A percentile compares a stretch with the other conserved stretches of the same genome.
Conservation (phyloP, 75 land plant genomes). For the Selaginella tamariscina region DNA sequence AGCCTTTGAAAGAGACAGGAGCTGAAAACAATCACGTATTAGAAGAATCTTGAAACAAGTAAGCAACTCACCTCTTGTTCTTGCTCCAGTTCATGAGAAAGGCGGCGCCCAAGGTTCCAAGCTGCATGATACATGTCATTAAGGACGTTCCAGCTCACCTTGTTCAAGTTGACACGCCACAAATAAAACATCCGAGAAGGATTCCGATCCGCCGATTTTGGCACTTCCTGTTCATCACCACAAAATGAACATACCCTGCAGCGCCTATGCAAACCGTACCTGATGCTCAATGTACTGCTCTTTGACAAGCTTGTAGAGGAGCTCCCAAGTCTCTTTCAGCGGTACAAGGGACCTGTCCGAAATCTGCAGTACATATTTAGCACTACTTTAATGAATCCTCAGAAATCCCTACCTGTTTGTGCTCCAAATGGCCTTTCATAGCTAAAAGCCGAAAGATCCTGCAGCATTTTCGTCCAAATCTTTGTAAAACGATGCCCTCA, state of each 20-base stretch:
- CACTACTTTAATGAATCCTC: background rate
- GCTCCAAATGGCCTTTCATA: constrained; percentile 36
- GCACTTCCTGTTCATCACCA: constrained; percentile 26
- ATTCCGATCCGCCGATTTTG: constrained; percentile 31
- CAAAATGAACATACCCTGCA: background rate
- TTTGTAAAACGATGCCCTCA: constrained; percentile 62
- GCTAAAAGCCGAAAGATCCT: constrained; percentile 67
- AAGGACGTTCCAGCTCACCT: constrained; percentile 35
- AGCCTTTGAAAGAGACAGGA: no score
- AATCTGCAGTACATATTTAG: constrained; percentile 37
- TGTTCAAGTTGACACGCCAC: constrained; percentile 47
- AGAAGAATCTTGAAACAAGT: background rate
- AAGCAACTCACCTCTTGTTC: constrained; percentile 51
- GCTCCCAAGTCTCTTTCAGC: constrained; percentile 40
- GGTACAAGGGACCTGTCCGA: constrained; percentile 55
- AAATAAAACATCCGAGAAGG: constrained; percentile 27
- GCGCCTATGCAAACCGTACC: constrained; percentile 29
- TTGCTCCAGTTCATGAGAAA: constrained; percentile 42
- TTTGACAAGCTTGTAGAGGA: constrained; percentile 60
- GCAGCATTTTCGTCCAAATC: constrained; percentile 73
- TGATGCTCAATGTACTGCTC: constrained; percentile 61
- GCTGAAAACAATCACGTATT: background rate
- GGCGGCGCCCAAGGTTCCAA: constrained; percentile 40
- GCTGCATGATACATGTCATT: constrained; percentile 82
- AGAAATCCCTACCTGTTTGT: constrained; percentile 30